phyloP scores from a whole-genome alignment of 257 asterid species.

The Penstemon newberryi region DNA sequence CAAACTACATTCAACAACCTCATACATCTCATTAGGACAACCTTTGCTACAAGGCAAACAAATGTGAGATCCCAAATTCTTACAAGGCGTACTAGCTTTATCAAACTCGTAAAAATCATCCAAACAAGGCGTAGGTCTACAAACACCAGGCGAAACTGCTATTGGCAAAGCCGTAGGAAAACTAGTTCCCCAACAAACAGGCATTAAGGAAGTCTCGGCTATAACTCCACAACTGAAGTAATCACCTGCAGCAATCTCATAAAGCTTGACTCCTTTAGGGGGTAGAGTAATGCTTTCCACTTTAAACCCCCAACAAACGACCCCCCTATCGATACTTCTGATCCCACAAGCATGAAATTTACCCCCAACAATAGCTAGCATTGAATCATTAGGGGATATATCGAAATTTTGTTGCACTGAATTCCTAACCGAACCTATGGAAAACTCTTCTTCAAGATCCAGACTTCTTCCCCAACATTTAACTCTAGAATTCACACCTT shows the following conservation, averaged over 20 bases:
- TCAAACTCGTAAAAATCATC: slow-evolving; percentile 54
- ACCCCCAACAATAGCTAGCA: slow-evolving; percentile 80
- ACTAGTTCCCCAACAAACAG: slow-evolving; percentile 83
- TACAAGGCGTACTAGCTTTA: slow-evolving; percentile 58
- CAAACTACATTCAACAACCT: slow-evolving; percentile 48
- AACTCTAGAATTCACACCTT: slow-evolving; percentile 51
- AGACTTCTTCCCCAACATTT: slow-evolving; percentile 81
- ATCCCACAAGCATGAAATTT: slow-evolving; percentile 86
- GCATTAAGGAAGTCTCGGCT: slow-evolving; percentile 56
- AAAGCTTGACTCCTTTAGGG: slow-evolving; percentile 64
- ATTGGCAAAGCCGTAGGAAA: slow-evolving; percentile 69
- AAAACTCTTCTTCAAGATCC: slow-evolving; percentile 51
- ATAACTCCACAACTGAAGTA: slow-evolving; percentile 87
- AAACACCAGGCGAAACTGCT: slow-evolving; percentile 73
- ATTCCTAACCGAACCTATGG: slow-evolving; percentile 33
- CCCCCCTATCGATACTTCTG: slow-evolving; percentile 58
- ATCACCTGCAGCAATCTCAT: slow-evolving; percentile 84
- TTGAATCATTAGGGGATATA: slow-evolving; percentile 53
- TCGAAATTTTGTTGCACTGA: slow-evolving; percentile 52
- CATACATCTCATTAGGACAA: slow-evolving; percentile 74
- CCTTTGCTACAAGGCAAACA: slow-evolving; percentile 75
- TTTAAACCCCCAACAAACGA: slow-evolving; percentile 81
- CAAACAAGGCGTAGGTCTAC: slow-evolving; percentile 55
- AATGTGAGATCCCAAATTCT: slow-evolving; percentile 52
- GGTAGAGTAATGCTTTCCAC: slow-evolving; percentile 75